Percentiles rank a stretch among this genome's conserved stretches.
Evolutionary conservation across 1,139 yeast genomes (phyloP).

Genomic region (Debaryomycetaceae sp.): DNA sequence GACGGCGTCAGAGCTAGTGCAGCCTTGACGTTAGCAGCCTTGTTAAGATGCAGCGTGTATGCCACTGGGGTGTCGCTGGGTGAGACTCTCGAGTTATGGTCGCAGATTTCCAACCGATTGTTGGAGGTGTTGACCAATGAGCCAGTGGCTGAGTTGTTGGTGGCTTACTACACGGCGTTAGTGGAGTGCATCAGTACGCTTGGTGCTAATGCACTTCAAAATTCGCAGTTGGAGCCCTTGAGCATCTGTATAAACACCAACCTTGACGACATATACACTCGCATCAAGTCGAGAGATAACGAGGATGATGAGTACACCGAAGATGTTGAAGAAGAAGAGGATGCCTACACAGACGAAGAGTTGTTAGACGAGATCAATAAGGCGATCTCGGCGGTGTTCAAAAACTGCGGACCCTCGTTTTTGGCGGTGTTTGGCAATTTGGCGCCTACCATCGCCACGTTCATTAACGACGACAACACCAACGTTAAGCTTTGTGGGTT

Average conservation of each 20-base stretch:
- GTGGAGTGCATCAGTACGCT: constrained; percentile 64
- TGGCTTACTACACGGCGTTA: constrained; percentile 71
- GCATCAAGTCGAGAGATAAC: constrained; percentile 68
- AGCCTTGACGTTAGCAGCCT: constrained; percentile 76
- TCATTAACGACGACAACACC: constrained; percentile 60
- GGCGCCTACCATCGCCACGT: constrained; percentile 52
- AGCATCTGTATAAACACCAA: constrained; percentile 59
- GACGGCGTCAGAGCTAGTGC: constrained; percentile 94
- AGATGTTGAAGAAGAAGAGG: constrained; percentile 74
- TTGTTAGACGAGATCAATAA: constrained; percentile 80
- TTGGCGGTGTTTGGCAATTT: constrained; percentile 60
- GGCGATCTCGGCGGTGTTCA: constrained; percentile 71
- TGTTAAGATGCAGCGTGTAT: constrained; percentile 62
- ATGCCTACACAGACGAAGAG: constrained; percentile 87
- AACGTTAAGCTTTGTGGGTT: constrained; percentile 75
- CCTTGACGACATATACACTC: constrained; percentile 62
- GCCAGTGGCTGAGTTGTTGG: constrained; percentile 79
- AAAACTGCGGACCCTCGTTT: constrained; percentile 54
- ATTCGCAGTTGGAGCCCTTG: constrained; percentile 53
- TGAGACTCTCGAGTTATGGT: constrained; percentile 68
- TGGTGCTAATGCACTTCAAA: constrained; percentile 58
- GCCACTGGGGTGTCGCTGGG: constrained; percentile 56
- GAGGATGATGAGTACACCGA: constrained; percentile 54
- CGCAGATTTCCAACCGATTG: constrained; percentile 62
- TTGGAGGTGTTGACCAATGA: constrained; percentile 68